These are phyloP conservation scores for Sisymbrium altissimum DNA, from an alignment of 345 rosid genomes.

Conservation along the genomic window DNA sequence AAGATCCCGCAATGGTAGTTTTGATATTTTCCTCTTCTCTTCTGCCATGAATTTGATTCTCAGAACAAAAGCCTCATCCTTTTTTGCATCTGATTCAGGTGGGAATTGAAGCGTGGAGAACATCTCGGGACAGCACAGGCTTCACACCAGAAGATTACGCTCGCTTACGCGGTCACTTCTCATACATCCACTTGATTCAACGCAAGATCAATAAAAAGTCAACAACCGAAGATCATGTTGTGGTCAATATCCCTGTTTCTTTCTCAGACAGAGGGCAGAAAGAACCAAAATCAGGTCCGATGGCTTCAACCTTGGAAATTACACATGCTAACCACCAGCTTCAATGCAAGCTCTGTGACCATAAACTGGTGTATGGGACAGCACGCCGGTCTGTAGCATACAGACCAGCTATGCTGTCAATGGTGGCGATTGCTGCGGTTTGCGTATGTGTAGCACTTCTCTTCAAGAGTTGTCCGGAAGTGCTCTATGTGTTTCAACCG, in stretches of 20 bases:
- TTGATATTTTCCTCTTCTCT: background rate
- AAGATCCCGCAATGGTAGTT: conserved; percentile 86
- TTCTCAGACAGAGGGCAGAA: conserved; percentile 25
- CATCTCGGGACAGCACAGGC: conserved; percentile 79
- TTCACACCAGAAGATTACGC: conserved; percentile 97
- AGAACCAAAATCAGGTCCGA: conserved; percentile 45
- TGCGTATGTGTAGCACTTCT: conserved; percentile 97
- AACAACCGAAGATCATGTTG: conserved; percentile 49
- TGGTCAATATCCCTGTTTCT: conserved; percentile 50
- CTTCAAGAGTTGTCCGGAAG: conserved; percentile 96
- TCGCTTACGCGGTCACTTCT: conserved; percentile 92
- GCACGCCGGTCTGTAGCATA: conserved; percentile 57
- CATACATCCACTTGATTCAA: conserved; percentile 90
- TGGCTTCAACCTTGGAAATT: conserved; percentile 55
- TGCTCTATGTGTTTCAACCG: conserved; percentile 78
- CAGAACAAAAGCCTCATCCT: background rate
- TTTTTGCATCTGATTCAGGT: conserved; percentile 45
- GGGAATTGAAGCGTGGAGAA: conserved; percentile 91
- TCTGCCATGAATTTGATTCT: conserved; percentile 2
- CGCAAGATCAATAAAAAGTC: conserved; percentile 63
- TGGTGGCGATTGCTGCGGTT: conserved; percentile 96
- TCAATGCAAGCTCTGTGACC: conserved; percentile 70
- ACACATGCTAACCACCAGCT: conserved; percentile 35
- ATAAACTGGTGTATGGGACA: conserved; percentile 48
- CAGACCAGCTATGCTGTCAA: conserved; percentile 95